Percentiles rank a stretch among this genome's conserved stretches.
Evolutionary conservation across 768 basidiomycete genomes (phyloP).

Genomic region (Tulasnella sp.): DNA sequence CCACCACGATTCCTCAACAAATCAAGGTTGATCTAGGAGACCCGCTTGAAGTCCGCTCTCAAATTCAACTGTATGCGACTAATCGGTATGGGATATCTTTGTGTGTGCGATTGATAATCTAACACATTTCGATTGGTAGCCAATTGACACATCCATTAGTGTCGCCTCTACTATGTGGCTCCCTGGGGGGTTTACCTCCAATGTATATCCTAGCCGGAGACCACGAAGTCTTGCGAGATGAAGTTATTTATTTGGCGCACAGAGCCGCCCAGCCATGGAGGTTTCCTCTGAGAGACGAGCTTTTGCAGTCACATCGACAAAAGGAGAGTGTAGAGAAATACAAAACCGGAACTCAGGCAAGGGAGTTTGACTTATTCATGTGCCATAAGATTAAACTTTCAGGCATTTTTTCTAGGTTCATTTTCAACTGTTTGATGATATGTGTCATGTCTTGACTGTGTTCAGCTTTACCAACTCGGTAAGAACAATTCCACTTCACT

Average conservation of each 20-base stretch:
- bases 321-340: slow-evolving; percentile 6
- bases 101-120: not conserved
- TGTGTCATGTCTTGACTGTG: slow-evolving; percentile 58
- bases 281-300: slow-evolving; percentile 36
- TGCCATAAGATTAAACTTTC: slow-evolving; percentile 24
- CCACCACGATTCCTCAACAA: slow-evolving; percentile 1
- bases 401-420: slow-evolving; percentile 44
- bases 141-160: slow-evolving; percentile 63
- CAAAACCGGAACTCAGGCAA: slow-evolving; percentile 37
- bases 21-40: slow-evolving; percentile 21
- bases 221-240: slow-evolving; percentile 84
- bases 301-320: slow-evolving; percentile 4
- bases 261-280: slow-evolving; percentile 74
- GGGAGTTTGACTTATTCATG: not conserved
- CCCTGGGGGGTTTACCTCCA: slow-evolving; percentile 85
- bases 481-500: not conserved
- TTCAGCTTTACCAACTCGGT: slow-evolving; percentile 48
- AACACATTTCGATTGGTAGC: not conserved
- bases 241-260: slow-evolving; percentile 81
- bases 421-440: slow-evolving; percentile 83
- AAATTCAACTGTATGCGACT: slow-evolving; percentile 70
- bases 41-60: slow-evolving; percentile 32
- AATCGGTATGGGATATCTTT: slow-evolving; percentile 31
- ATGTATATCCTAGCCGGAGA: slow-evolving; percentile 74
- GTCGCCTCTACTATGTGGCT: slow-evolving; percentile 49